Base-by-base conservation (phyloP, 768 basidiomycete genomes). In the Russula ochroleuca region DNA sequence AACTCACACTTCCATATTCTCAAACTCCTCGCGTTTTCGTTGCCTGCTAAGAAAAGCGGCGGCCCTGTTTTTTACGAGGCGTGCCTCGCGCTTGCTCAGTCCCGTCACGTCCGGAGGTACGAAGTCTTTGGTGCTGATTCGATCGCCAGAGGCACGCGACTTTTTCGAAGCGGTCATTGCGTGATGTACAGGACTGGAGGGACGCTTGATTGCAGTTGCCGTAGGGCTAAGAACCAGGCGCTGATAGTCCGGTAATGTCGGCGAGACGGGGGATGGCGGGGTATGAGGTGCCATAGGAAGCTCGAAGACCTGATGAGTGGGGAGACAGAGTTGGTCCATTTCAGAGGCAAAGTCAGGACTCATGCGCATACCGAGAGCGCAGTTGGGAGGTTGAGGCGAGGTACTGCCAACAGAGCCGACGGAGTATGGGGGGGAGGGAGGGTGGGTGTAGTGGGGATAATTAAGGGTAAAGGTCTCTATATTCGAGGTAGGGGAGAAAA, bases 41-140 rank as follows among this genome's bases (percentile, higher is more conserved):
- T 94, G 92, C 73, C 92, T 81, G 76, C 86, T 88, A 72, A 94
- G 86, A 78, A 94, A 94, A 63, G 92, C 92, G 13, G 92, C 92
- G 14, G 92, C 92, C 61, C 92, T 83, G 77, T 94, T 94, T 80
- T 94, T 94, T 62, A 94, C 89, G 10, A 94, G 82, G 57, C 92
- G 85, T 64, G 92, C 92, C 76, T 94, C 92, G 56, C 92, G 90
- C 75, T 94, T 94, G 80, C 81, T 86, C 63, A 94, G 81, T 55
- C 93, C 93, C 63, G 85, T 83, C 63, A 94, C 92, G 72, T 94
- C 92, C 54, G 92, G 92, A 13, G 92, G 91, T 21, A 94, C 73
- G 70, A 94, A 94, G 73, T 93, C 91, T 76, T 88, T 92, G 73
- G 83, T 87, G 40, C 77, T 80, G 69, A 83, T 76, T 63, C 81